Base-by-base conservation (phyloP, 108 stramenopile genomes). In the Fistulifera solaris region DNA sequence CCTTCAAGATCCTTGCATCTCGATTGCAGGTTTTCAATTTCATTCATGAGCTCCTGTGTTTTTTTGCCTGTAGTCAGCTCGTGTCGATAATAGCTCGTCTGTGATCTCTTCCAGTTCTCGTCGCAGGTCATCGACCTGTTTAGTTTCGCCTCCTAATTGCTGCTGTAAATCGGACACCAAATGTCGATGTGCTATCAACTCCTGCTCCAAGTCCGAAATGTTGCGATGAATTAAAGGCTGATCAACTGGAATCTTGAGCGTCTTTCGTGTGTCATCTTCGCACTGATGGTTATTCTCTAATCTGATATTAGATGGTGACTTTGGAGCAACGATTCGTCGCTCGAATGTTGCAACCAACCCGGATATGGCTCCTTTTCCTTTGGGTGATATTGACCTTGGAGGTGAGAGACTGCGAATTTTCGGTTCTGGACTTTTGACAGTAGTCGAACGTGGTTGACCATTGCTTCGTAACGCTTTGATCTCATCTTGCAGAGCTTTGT, bases 341-440 rank as follows among this genome's bases (percentile, higher is more conserved):
- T 54, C 53, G 38, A 54, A 39, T n/a, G 53, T 38, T 8, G 53
- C 53, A 8, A 54, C 53, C 2, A 54, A 31, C 27, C 53, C 53
- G 12, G 53, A 54, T 10, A 54, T 46, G 19, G 17, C 21, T 5
- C 44, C 44, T 18, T 22, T 22, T 21, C 21, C 6, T 22, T 18
- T 22, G 10, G 21, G 44, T 22, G 19, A 7, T 21, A 10, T 21
- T 10, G 21, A 18, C 10, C 44, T 3, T 10, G 21, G 44, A 7
- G 19, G 44, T 5, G 44, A 18, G 6, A 8, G 10, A 21, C 17
- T 46, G 2, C 21, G 44, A 2, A 5, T 2, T 5, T 46, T 18
- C 44, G 11, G 2, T 10, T 18, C 21, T 18, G 21, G 6, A 21
- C 10, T 5, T 8, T 46, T 22, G 2, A 5, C 19, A 21, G 19